Conservation (phyloP, 495 filamentous ascomycete species). For the Lepidopterella palustris region DNA sequence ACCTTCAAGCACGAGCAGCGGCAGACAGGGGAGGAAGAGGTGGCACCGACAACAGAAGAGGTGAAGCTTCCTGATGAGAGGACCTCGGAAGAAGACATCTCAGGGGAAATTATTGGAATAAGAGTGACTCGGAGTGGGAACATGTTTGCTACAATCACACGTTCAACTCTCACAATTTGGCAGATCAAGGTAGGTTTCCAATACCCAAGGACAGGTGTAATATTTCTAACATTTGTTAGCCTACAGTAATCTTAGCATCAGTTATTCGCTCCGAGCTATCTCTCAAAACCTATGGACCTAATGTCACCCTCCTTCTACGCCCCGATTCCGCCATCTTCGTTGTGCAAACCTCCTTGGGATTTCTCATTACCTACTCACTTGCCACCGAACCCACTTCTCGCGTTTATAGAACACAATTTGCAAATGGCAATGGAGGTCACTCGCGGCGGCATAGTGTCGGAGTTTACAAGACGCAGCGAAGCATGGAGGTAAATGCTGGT, state of each 20-base stretch:
- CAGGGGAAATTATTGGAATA: constrained; percentile 56
- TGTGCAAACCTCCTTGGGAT: constrained; percentile 81
- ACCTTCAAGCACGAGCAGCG: background rate
- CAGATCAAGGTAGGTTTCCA: constrained; percentile 73
- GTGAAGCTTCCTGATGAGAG: background rate
- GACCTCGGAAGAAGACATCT: constrained; percentile 19
- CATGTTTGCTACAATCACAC: constrained; percentile 83
- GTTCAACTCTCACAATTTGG: constrained; percentile 79
- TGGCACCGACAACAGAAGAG: background rate
- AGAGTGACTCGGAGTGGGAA: constrained; percentile 74
- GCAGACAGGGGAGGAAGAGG: background rate
- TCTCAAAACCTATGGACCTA: constrained; percentile 74
- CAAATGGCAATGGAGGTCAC: constrained; percentile 58
- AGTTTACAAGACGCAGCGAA: constrained; percentile 48
- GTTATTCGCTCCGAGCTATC: constrained; percentile 75
- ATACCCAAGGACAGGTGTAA: background rate
- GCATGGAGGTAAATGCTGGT: constrained; percentile 40
- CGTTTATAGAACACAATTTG: constrained; percentile 77
- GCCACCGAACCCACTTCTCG: constrained; percentile 73
- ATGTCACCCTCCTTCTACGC: constrained; percentile 74
- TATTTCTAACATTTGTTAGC: constrained; percentile 44
- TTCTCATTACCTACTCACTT: constrained; percentile 88
- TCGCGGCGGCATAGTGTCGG: constrained; percentile 63
- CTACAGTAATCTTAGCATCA: constrained; percentile 78
- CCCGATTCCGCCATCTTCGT: constrained; percentile 89